These are phyloP conservation scores for Neurospora sp. DNA, from an alignment of 495 filamentous ascomycete species.

Conservation along the genomic window DNA sequence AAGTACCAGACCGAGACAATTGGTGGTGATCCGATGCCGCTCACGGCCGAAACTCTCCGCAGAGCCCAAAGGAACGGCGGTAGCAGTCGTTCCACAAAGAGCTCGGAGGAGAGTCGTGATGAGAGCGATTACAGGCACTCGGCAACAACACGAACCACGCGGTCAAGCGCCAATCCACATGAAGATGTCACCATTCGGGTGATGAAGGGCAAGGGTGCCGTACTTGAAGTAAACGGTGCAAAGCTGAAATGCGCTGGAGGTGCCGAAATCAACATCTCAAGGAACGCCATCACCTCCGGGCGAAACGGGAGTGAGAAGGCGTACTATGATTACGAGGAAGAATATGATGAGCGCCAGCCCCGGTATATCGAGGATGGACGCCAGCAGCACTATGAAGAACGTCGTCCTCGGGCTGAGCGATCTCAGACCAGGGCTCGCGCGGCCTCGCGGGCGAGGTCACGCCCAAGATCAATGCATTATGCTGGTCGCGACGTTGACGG, in stretches of 20 bases:
- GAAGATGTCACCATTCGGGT: slow-evolving; percentile 47
- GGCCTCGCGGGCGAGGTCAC: slow-evolving; percentile 33
- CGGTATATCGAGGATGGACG: slow-evolving; percentile 19
- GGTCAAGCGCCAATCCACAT: slow-evolving; percentile 30
- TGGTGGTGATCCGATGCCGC: slow-evolving; percentile 29
- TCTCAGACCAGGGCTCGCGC: slow-evolving; percentile 27
- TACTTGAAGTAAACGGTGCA: slow-evolving; percentile 37
- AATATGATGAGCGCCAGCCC: slow-evolving; percentile 32
- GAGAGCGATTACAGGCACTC: slow-evolving; percentile 48
- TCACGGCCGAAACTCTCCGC: slow-evolving; percentile 43
- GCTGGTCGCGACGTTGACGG: neutral
- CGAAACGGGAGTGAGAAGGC: slow-evolving; percentile 31
- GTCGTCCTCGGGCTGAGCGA: slow-evolving; percentile 32
- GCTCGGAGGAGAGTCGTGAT: slow-evolving; percentile 40
- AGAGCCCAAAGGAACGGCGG: slow-evolving; percentile 31
- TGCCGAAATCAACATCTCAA: slow-evolving; percentile 39
- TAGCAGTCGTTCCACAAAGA: slow-evolving; percentile 43
- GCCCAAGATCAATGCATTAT: slow-evolving; percentile 23
- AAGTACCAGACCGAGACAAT: slow-evolving; percentile 41
- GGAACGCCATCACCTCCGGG: slow-evolving; percentile 10
- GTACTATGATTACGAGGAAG: slow-evolving; percentile 33
- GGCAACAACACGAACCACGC: slow-evolving; percentile 44
- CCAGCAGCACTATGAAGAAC: slow-evolving; percentile 16
- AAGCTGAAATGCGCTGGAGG: slow-evolving; percentile 44
- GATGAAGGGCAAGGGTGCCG: slow-evolving; percentile 27